phyloP scores from a whole-genome alignment of 2,329 filamentous ascomycete species.

The Trichoderma polysporum region DNA sequence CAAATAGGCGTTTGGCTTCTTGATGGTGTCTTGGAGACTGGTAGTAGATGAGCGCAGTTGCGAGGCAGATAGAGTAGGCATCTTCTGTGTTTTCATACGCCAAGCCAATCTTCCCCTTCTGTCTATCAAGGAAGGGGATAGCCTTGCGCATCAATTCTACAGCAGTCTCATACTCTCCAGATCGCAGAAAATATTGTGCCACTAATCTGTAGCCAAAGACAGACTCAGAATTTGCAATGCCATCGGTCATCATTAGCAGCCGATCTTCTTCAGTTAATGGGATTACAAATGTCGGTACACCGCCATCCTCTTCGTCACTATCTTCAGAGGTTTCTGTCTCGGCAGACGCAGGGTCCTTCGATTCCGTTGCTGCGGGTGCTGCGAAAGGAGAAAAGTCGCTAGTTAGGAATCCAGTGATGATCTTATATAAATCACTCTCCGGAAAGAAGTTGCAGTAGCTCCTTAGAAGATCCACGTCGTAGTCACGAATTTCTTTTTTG shows the following conservation, averaged over 20 bases:
- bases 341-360: slow-evolving; percentile 8
- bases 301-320: slow-evolving; percentile 59
- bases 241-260: slow-evolving; percentile 76
- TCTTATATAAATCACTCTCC: slow-evolving; percentile 75
- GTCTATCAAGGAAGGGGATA: slow-evolving; percentile 56
- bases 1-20: slow-evolving; percentile 86
- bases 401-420: slow-evolving; percentile 77
- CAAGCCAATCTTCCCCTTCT: slow-evolving; percentile 67
- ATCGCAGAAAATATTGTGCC: slow-evolving; percentile 75
- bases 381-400: slow-evolving; percentile 85
- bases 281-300: slow-evolving; percentile 52
- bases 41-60: slow-evolving; percentile 82
- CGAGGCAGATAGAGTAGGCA: slow-evolving; percentile 73
- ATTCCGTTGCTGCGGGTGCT: slow-evolving; percentile 31
- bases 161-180: slow-evolving; percentile 81
- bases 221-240: slow-evolving; percentile 66
- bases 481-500: slow-evolving; percentile 67
- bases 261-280: slow-evolving; percentile 74
- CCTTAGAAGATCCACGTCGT: slow-evolving; percentile 74
- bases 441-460: slow-evolving; percentile 85
- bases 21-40: slow-evolving; percentile 86
- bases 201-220: slow-evolving; percentile 80
- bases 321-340: slow-evolving; percentile 46
- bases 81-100: slow-evolving; percentile 68
- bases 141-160: slow-evolving; percentile 79